Evolutionary conservation across 2,329 filamentous ascomycete genomes (phyloP).

Genomic region (Aplosporella prunicola): DNA sequence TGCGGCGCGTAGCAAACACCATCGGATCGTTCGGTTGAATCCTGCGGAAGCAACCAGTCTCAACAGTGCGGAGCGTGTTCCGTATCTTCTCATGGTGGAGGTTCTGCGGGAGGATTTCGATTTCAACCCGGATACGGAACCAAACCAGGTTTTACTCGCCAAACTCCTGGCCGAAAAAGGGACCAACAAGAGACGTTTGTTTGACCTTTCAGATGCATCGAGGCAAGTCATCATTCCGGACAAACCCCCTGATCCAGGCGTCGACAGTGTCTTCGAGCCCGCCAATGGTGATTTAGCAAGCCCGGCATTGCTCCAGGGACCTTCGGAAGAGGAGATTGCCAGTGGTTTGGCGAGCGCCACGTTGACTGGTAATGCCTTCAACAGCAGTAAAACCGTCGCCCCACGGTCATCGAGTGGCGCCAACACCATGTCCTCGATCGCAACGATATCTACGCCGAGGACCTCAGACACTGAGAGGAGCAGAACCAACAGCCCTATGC

Average conservation of each 20-base stretch:
- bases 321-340: conserved; percentile 35
- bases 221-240: conserved; percentile 32
- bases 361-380: conserved; percentile 1
- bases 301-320: conserved; percentile 56
- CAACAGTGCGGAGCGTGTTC: conserved; percentile 80
- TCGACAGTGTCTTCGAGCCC: conserved; percentile 78
- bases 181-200: conserved; percentile 41
- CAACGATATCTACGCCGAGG: conserved; percentile 56
- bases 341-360: conserved; percentile 5
- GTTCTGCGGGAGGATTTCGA: conserved; percentile 73
- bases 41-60: conserved; percentile 76
- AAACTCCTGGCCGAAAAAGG: conserved; percentile 59
- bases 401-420: conserved; percentile 50
- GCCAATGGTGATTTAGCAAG: conserved; percentile 67
- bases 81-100: conserved; percentile 77
- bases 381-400: background rate
- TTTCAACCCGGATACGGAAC: conserved; percentile 64
- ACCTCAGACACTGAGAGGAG: conserved; percentile 61
- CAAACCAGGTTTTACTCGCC: conserved; percentile 59
- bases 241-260: conserved; percentile 34
- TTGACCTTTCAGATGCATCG: conserved; percentile 54
- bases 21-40: conserved; percentile 74
- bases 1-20: conserved; percentile 67
- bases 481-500: conserved; percentile 57
- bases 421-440: conserved; percentile 50